phyloP scores from a whole-genome alignment of 495 filamentous ascomycete species.

The Aspergillus cristatus region DNA sequence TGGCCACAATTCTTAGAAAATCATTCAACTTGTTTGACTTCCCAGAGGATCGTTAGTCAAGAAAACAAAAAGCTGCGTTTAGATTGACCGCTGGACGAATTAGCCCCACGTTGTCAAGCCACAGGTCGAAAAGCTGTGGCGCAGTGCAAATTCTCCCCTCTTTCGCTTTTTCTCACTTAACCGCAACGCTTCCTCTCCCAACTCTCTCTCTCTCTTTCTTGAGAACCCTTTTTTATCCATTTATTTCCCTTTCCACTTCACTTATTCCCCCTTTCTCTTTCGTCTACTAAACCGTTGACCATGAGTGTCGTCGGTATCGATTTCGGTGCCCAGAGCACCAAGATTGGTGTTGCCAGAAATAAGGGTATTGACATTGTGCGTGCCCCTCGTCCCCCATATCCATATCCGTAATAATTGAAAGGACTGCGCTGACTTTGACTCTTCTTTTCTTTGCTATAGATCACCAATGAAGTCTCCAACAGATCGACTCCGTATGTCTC shows the following conservation, averaged over 20 bases:
- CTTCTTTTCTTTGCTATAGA: slow-evolving; percentile 39
- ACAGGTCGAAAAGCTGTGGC: slow-evolving; percentile 13
- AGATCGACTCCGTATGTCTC: slow-evolving; percentile 85
- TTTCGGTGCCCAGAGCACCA: slow-evolving; percentile 94
- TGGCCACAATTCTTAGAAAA: no score
- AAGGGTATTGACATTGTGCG: slow-evolving; percentile 98
- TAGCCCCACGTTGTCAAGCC: no score
- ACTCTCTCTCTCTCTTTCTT: slow-evolving; percentile 3
- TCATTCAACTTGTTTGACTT: no score
- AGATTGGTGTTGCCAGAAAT: slow-evolving; percentile 94
- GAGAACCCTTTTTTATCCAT: slow-evolving; percentile 20
- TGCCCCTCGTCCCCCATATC: slow-evolving; percentile 28
- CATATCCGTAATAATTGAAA: neutral
- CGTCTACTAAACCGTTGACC: slow-evolving; percentile 20
- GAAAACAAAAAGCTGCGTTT: no score
- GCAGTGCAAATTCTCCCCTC: slow-evolving; percentile 15
- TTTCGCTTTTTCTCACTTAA: slow-evolving; percentile 17
- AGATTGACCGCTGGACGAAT: no score
- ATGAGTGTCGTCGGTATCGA: slow-evolving; percentile 85
- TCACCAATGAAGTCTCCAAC: slow-evolving; percentile 99
- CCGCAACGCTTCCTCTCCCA: slow-evolving; percentile 11
- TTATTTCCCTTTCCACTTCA: slow-evolving; percentile 18
- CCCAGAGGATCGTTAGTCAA: no score
- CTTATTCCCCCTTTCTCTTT: slow-evolving; percentile 13
- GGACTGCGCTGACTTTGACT: slow-evolving; percentile 13